These are phyloP conservation scores for Boletus pseudo-olivaceus DNA, from an alignment of 768 basidiomycete genomes.

Conservation along the genomic window DNA sequence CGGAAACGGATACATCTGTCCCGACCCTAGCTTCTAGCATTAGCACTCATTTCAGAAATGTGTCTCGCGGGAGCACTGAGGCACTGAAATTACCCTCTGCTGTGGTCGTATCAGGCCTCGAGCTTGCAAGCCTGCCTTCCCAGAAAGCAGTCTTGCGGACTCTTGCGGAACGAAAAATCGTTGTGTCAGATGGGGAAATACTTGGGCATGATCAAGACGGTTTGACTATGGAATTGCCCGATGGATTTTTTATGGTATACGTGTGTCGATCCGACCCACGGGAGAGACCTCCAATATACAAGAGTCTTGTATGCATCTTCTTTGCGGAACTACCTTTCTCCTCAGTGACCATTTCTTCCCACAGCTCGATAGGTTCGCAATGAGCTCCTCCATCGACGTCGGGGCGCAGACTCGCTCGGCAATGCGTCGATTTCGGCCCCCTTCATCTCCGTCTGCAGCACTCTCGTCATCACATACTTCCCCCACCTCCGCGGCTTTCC, in stretches of 20 bases:
- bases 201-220: conserved; percentile 26
- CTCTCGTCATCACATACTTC: conserved; percentile 28
- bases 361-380: conserved; percentile 75
- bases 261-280: conserved; percentile 62
- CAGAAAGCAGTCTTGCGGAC: conserved; percentile 58
- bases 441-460: conserved; percentile 27
- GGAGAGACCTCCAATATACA: conserved; percentile 65
- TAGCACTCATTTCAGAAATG: conserved; percentile 7
- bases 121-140: conserved; percentile 49
- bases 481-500: conserved; percentile 28
- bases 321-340: not conserved
- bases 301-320: conserved; percentile 52
- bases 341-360: conserved; percentile 4
- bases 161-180: conserved; percentile 48
- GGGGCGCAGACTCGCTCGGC: conserved; percentile 37
- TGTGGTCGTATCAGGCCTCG: conserved; percentile 69
- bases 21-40: conserved; percentile 10
- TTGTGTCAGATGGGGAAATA: conserved; percentile 32
- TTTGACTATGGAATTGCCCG: conserved; percentile 41
- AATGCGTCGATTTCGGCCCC: conserved; percentile 32
- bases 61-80: conserved; percentile 17
- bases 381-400: conserved; percentile 62
- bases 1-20: conserved; percentile 17
- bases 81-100: conserved; percentile 47
- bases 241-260: conserved; percentile 68